Evolutionary conservation across 2,329 filamentous ascomycete genomes (phyloP).

Genomic region (Coniella lustricola): DNA sequence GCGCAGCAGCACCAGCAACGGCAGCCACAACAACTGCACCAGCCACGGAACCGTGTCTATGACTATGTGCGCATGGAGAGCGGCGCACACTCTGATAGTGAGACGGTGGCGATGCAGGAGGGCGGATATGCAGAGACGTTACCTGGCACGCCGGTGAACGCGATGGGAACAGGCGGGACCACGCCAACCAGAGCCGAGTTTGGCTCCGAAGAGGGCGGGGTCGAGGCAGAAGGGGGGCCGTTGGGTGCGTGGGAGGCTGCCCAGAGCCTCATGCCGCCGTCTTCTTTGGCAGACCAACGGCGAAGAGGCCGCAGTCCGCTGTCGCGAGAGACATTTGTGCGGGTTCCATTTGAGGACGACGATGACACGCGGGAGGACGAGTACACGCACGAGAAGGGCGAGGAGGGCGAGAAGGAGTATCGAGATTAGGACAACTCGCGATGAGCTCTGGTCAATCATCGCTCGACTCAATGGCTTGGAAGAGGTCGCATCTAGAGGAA

Average conservation of each 20-base stretch:
- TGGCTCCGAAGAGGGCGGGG: neutral
- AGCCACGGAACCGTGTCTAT: neutral
- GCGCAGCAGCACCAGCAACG: constrained; percentile 17
- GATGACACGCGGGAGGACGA: constrained; percentile 1
- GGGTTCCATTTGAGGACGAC: constrained; percentile 12
- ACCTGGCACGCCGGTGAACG: constrained; percentile 12
- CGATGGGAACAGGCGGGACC: neutral
- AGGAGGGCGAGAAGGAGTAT: neutral
- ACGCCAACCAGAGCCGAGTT: neutral
- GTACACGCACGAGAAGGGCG: neutral
- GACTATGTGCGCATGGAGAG: no score
- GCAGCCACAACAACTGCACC: neutral
- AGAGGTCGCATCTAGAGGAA: no score
- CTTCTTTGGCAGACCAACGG: neutral
- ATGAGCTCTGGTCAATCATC: no score
- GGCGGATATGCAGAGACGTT: constrained; percentile 15
- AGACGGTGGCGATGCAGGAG: neutral
- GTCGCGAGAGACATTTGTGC: constrained; percentile 3
- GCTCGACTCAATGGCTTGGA: no score
- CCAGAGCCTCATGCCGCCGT: constrained; percentile 4
- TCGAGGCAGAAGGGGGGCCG: neutral
- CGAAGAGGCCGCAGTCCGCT: constrained; percentile 9
- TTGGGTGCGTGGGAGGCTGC: neutral
- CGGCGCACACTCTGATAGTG: neutral
- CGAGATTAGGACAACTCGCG: neutral